These are phyloP conservation scores for Phlebiopsis flavidoalba DNA, from an alignment of 768 basidiomycete genomes.

Conservation along the genomic window DNA sequence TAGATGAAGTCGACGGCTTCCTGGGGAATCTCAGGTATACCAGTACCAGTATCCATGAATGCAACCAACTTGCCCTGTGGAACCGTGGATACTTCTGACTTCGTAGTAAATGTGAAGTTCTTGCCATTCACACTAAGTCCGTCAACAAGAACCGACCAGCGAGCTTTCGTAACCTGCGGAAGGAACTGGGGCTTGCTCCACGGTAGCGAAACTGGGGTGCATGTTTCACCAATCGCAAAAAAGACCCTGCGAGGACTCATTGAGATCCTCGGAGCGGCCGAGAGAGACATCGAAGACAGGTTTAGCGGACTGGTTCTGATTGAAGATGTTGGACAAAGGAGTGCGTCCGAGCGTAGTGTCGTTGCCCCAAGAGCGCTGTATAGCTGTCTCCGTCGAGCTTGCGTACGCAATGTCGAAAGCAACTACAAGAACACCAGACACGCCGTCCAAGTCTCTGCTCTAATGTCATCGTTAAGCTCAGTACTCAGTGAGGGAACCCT, in stretches of 20 bases:
- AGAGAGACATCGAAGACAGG: slow-evolving; percentile 21
- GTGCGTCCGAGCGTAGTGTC: slow-evolving; percentile 14
- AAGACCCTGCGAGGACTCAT: slow-evolving; percentile 14
- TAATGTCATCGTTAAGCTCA: background rate
- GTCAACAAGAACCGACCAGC: slow-evolving; percentile 31
- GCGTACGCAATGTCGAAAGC: background rate
- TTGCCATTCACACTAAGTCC: slow-evolving; percentile 45
- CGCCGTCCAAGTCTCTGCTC: background rate
- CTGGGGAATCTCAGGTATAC: slow-evolving; percentile 18
- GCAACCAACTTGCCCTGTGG: slow-evolving; percentile 18
- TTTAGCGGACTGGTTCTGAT: slow-evolving; percentile 13
- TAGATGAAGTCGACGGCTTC: slow-evolving; percentile 25
- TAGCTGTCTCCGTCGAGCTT: background rate
- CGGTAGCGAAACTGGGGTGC: slow-evolving; percentile 7
- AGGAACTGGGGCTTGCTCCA: slow-evolving; percentile 16
- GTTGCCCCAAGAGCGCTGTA: slow-evolving; percentile 4
- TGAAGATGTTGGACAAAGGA: slow-evolving; percentile 18
- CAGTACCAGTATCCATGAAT: slow-evolving; percentile 23
- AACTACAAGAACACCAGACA: slow-evolving; percentile 40
- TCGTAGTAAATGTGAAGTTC: slow-evolving; percentile 39
- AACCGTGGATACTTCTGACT: slow-evolving; percentile 10
- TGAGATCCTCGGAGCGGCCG: slow-evolving; percentile 13
- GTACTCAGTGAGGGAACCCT: background rate
- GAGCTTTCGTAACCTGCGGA: slow-evolving; percentile 46
- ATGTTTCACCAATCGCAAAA: slow-evolving; percentile 21